These are phyloP conservation scores for Fusarium begoniae DNA, from an alignment of 2,329 filamentous ascomycete genomes.

Conservation along the genomic window DNA sequence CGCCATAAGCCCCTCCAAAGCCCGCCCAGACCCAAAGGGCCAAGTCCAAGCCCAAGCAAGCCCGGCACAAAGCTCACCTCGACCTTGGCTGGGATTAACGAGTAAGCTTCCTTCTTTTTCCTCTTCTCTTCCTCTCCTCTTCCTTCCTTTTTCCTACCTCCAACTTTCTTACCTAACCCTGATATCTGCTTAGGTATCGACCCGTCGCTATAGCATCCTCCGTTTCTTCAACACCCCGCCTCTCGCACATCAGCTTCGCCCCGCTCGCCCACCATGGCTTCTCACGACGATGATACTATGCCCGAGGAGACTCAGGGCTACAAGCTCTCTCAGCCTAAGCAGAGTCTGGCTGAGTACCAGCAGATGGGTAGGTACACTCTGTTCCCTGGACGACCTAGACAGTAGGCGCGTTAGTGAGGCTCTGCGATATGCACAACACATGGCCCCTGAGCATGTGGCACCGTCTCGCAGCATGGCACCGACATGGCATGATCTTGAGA, in stretches of 20 bases:
- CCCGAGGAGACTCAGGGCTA: slow-evolving; percentile 93
- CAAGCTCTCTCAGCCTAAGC: slow-evolving; percentile 96
- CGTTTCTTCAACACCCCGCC: slow-evolving; percentile 31
- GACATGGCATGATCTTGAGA: slow-evolving; percentile 18
- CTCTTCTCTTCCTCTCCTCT: slow-evolving; percentile 19
- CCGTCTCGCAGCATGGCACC: slow-evolving; percentile 10
- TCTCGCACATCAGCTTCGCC: slow-evolving; percentile 20
- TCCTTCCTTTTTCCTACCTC: slow-evolving; percentile 26
- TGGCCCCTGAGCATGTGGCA: slow-evolving; percentile 11
- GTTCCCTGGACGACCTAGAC: background rate
- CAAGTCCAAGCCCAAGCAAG: background rate
- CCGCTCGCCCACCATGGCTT: slow-evolving; percentile 65
- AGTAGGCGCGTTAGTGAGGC: slow-evolving; percentile 2
- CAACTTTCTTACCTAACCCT: slow-evolving; percentile 2
- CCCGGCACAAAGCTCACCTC: slow-evolving; percentile 36
- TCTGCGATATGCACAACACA: slow-evolving; percentile 23
- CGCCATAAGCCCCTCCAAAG: slow-evolving; percentile 38
- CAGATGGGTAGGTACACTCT: slow-evolving; percentile 77
- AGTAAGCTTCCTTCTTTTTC: slow-evolving; percentile 33
- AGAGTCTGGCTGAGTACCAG: slow-evolving; percentile 93
- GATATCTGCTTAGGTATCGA: slow-evolving; percentile 14
- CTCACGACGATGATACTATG: slow-evolving; percentile 80
- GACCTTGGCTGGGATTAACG: slow-evolving; percentile 28
- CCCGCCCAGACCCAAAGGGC: slow-evolving; percentile 4
- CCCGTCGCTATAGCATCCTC: slow-evolving; percentile 3